Evolutionary conservation across 805 yeast species (phyloP).

Genomic region (Wickerhamiella kurtzmanii): DNA sequence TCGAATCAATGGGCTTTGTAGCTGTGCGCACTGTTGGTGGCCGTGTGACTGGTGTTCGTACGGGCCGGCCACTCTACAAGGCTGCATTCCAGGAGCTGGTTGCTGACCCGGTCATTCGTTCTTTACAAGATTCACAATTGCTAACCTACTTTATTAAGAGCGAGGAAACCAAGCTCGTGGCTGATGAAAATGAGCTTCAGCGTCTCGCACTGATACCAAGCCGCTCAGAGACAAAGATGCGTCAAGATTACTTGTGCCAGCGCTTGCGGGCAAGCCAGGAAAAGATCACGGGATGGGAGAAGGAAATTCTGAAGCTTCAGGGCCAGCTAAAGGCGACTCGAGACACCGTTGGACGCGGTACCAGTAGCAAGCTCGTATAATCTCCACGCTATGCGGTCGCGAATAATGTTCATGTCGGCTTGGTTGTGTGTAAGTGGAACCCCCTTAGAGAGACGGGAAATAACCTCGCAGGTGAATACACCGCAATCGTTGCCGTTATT

Average conservation of each 20-base stretch:
- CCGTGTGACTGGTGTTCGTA: slow-evolving; percentile 45
- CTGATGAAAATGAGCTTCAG: slow-evolving; percentile 60
- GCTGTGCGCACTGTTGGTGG: slow-evolving; percentile 67
- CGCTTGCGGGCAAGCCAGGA: slow-evolving; percentile 53
- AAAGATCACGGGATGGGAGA: slow-evolving; percentile 37
- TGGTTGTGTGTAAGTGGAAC: slow-evolving; percentile 43
- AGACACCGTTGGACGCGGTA: not conserved
- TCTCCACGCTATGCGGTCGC: slow-evolving; percentile 58
- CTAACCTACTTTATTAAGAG: slow-evolving; percentile 39
- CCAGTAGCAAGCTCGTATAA: slow-evolving; percentile 5
- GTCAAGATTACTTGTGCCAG: slow-evolving; percentile 52
- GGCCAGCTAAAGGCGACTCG: not conserved
- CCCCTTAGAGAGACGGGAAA: slow-evolving; percentile 44
- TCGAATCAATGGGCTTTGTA: slow-evolving; percentile 71
- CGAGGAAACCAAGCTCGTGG: slow-evolving; percentile 49
- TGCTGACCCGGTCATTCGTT: slow-evolving; percentile 40
- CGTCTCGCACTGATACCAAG: slow-evolving; percentile 40
- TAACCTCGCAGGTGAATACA: slow-evolving; percentile 74
- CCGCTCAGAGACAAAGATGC: slow-evolving; percentile 40
- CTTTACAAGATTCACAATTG: slow-evolving; percentile 52
- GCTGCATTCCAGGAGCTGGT: slow-evolving; percentile 66
- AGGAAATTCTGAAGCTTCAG: slow-evolving; percentile 5
- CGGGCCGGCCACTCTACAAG: slow-evolving; percentile 73
- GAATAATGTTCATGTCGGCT: slow-evolving; percentile 50
- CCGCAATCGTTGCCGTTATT: slow-evolving; percentile 91